Evolutionary conservation across 768 basidiomycete genomes (phyloP).

Genomic region (Hirschioporus abietinus): DNA sequence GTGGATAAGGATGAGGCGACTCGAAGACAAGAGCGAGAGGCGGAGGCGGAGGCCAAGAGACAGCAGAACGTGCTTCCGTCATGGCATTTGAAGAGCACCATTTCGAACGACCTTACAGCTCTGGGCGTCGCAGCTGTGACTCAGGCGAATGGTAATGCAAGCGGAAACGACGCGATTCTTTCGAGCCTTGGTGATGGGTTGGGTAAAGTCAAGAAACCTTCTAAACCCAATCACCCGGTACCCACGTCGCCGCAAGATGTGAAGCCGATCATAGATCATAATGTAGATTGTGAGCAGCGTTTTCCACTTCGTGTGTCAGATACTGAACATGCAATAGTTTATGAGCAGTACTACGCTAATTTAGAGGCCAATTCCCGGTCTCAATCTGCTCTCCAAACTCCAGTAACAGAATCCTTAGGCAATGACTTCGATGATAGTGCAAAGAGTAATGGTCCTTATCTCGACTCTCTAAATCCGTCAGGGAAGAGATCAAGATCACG

Average conservation of each 20-base stretch:
- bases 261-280: constrained; percentile 49
- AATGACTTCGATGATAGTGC: constrained; percentile 36
- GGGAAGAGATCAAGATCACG: constrained; percentile 67
- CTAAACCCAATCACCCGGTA: background rate
- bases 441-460: constrained; percentile 26
- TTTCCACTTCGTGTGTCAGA: constrained; percentile 1
- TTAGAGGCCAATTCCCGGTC: constrained; percentile 48
- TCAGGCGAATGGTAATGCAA: constrained; percentile 24
- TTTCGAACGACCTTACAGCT: constrained; percentile 87
- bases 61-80: constrained; percentile 88
- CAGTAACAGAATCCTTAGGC: constrained; percentile 55
- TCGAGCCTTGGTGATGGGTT: constrained; percentile 55
- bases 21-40: constrained; percentile 65
- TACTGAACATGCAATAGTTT: constrained; percentile 39
- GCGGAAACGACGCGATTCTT: constrained; percentile 68
- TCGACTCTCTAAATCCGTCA: constrained; percentile 67
- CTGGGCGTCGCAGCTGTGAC: constrained; percentile 50
- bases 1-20: constrained; percentile 85
- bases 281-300: constrained; percentile 57
- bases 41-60: constrained; percentile 77
- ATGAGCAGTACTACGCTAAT: constrained; percentile 79
- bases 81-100: constrained; percentile 96
- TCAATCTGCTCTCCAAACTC: constrained; percentile 43
- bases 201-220: constrained; percentile 32
- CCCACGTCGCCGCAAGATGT: constrained; percentile 26